These are phyloP conservation scores for Phytopythium helicoides DNA, from an alignment of 352 stramenopile genomes.

Conservation along the genomic window DNA sequence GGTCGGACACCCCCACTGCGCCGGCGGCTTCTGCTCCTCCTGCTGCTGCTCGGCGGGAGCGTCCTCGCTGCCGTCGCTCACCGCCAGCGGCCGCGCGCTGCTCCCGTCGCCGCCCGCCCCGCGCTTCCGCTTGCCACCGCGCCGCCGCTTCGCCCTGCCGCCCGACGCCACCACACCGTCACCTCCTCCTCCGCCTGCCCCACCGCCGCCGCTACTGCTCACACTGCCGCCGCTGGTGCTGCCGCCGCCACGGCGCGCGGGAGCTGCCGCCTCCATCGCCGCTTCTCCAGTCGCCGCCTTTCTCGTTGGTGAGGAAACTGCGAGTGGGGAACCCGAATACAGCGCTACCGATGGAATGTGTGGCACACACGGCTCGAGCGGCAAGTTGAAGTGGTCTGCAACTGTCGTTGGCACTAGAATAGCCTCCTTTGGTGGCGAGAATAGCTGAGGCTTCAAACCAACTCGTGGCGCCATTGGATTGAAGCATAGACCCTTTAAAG, in stretches of 20 bases:
- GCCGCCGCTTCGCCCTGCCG: not conserved
- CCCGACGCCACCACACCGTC: not conserved
- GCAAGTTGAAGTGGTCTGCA: no score
- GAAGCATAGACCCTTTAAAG: no score
- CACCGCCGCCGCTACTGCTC: no score
- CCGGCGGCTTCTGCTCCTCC: slow-evolving; percentile 6
- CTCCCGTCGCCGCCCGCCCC: not conserved
- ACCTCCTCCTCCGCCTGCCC: no score
- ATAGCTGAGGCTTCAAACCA: no score
- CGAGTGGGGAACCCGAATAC: no score
- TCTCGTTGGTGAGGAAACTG: no score
- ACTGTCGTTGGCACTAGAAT: no score
- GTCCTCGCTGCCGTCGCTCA: not conserved
- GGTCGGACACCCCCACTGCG: slow-evolving; percentile 57
- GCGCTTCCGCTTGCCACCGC: slow-evolving; percentile 1
- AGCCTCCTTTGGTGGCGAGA: no score
- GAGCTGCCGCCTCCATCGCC: slow-evolving; percentile 1
- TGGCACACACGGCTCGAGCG: no score
- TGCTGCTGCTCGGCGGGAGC: slow-evolving; percentile 15
- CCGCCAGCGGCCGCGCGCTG: slow-evolving; percentile 12
- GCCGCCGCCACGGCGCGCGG: not conserved
- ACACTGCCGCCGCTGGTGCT: not conserved
- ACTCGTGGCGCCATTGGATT: no score
- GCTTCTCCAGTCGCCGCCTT: not conserved
- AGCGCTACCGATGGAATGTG: no score